Evolutionary conservation across 345 rosid genomes (phyloP), one percentile per base, ranked within the genome.

Genomic region (Rhizophora mangle): DNA sequence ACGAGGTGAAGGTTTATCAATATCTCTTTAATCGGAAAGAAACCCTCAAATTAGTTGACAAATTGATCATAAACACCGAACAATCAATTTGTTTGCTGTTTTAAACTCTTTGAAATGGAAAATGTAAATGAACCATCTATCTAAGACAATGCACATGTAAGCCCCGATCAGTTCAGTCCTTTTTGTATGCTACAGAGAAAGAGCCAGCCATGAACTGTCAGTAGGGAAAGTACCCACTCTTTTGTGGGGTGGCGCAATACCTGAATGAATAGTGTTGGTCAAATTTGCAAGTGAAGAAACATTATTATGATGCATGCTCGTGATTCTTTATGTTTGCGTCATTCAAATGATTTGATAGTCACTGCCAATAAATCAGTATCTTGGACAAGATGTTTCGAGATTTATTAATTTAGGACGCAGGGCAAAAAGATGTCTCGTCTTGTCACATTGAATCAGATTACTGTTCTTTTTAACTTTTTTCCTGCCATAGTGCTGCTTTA

Each of bases 381-480:
- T 81, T 47, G 81, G 75, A 51, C 27, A 70, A 69, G 79, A 64
- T 67, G 68, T 75, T 16, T 21, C 29, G 26, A 21, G 24, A 21
- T 24, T 37, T 70, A 73, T 62, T 70, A 47, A n/a, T 60, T 60
- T 32, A 69, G 71, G 19, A 59, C 69, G 36, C 55, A 37, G 58
- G 67, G 62, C 37, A 70, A 64, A 78, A 83, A 83, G 87, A 67
- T 72, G 85, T 68, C 68, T 74, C 74, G 85, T 84, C 87, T 81
- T 77, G 74, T 84, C 87, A 79, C 18, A 62, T 51, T 81, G 72
- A 76, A 81, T 81, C 79, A 79, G 7, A 59, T 20, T 75, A 78
- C 86, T 83, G 82, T 80, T 73, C 71, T 60, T 73, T 71, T 47
- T n/a, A 8, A 6, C 47, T 36, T 62, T 67, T 51, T 9, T 43